Conservation (phyloP, 177 flowering plant species). For the Telopea speciosissima region DNA sequence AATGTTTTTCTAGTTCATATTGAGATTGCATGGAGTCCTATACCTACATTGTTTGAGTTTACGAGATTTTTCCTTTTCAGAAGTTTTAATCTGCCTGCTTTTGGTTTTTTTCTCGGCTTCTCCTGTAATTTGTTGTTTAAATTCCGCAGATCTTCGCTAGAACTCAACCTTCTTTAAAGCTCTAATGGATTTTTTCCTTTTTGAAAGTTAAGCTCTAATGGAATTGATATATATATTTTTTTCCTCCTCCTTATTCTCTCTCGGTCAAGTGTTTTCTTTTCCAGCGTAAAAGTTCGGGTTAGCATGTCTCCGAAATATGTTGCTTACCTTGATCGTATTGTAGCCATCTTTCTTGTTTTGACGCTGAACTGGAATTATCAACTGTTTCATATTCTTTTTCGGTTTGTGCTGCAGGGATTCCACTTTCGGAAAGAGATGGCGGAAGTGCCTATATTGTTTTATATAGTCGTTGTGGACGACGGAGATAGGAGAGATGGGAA, state of each 20-base stretch:
- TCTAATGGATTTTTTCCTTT: background rate
- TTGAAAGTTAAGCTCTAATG: too few species aligned
- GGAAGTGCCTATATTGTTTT: conserved; percentile 56
- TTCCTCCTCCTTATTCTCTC: background rate
- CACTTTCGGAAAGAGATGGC: conserved; percentile 26
- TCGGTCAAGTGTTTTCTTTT: background rate
- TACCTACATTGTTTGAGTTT: conserved; percentile 9
- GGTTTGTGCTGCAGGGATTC: background rate
- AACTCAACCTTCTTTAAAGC: background rate
- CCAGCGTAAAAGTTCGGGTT: background rate
- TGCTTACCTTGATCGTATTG: background rate
- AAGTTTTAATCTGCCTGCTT: background rate
- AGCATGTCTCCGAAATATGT: background rate
- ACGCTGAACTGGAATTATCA: background rate
- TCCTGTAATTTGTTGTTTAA: background rate
- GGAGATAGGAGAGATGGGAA: conserved; percentile 26
- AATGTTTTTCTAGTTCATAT: background rate
- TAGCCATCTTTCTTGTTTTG: background rate
- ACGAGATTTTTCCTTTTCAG: conserved; percentile 1
- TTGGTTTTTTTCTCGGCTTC: background rate
- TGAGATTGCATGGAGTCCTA: conserved; percentile 6
- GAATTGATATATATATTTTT: too few species aligned
- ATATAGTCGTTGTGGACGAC: conserved; percentile 62
- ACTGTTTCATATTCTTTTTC: background rate
- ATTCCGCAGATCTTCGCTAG: background rate